Conservation (phyloP, 2,329 filamentous ascomycete genomes). For the Dichotomopilus funicola region DNA sequence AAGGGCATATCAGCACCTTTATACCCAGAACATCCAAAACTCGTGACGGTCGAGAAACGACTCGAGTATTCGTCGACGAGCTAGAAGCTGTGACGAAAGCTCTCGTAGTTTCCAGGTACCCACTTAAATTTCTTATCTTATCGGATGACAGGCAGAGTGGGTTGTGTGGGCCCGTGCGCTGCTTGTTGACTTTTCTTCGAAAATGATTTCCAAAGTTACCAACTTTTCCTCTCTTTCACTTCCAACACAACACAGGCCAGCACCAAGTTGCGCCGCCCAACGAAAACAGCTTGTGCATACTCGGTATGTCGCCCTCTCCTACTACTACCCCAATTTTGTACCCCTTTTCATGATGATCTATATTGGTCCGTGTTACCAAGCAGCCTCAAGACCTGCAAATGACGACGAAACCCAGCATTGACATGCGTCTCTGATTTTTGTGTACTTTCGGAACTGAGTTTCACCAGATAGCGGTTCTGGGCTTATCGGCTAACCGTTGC, state of each 20-base stretch:
- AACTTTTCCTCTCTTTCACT: not conserved
- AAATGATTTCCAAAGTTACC: not conserved
- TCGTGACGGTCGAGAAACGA: slow-evolving; percentile 7
- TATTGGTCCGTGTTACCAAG: slow-evolving; percentile 84
- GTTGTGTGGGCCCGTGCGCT: slow-evolving; percentile 9
- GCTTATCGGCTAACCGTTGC: slow-evolving; percentile 4
- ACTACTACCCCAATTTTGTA: not conserved
- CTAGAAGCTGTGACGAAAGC: slow-evolving; percentile 18
- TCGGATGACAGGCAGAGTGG: slow-evolving; percentile 6
- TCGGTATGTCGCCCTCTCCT: not conserved
- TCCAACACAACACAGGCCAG: not conserved
- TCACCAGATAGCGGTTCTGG: not conserved
- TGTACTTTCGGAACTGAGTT: not conserved
- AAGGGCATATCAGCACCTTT: not conserved
- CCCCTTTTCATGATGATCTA: slow-evolving; percentile 59
- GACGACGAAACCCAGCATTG: slow-evolving; percentile 52
- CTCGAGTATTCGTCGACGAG: not conserved
- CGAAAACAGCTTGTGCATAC: not conserved
- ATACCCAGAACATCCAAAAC: not conserved
- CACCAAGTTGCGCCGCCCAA: not conserved
- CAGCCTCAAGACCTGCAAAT: slow-evolving; percentile 76
- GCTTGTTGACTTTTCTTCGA: slow-evolving; percentile 11
- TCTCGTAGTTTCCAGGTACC: slow-evolving; percentile 23
- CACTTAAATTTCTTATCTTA: slow-evolving; percentile 19
- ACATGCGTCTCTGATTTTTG: slow-evolving; percentile 60